phyloP scores from a whole-genome alignment of 805 yeast species.

The Hanseniaspora vineae region DNA sequence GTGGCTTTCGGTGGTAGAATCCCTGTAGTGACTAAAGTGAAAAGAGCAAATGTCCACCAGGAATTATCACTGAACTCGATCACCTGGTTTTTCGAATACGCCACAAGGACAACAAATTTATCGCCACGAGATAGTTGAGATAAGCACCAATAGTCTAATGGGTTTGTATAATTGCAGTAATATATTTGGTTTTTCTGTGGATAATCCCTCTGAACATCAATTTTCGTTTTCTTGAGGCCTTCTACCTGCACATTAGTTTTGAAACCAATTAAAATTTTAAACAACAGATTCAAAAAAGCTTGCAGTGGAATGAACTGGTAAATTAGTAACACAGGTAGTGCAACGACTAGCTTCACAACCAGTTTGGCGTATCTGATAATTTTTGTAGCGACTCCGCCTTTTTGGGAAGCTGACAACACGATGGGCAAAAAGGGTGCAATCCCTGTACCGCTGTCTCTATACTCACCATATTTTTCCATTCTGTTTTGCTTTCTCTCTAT shows the following conservation, averaged over 20 bases:
- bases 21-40: neutral
- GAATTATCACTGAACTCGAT: conserved; percentile 14
- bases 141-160: conserved; percentile 32
- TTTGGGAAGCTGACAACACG: conserved; percentile 13
- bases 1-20: neutral
- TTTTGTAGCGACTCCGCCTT: conserved; percentile 6
- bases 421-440: conserved; percentile 75
- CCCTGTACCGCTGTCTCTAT: conserved; percentile 90
- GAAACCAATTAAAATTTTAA: conserved; percentile 25
- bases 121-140: conserved; percentile 19
- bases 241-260: conserved; percentile 27
- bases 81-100: conserved; percentile 22
- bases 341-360: conserved; percentile 10
- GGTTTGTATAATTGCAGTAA: conserved; percentile 35
- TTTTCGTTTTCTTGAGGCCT: conserved; percentile 30
- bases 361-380: conserved; percentile 4
- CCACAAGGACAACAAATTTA: conserved; percentile 23
- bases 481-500: too few species aligned
- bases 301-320: conserved; percentile 6
- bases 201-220: conserved; percentile 11
- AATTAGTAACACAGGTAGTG: conserved; percentile 11
- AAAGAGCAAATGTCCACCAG: conserved; percentile 7
- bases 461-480: conserved; percentile 76
- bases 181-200: conserved; percentile 31
- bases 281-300: conserved; percentile 10